These are phyloP conservation scores for Prosopis cineraria DNA, from an alignment of 306 rosid genomes.

Conservation along the genomic window DNA sequence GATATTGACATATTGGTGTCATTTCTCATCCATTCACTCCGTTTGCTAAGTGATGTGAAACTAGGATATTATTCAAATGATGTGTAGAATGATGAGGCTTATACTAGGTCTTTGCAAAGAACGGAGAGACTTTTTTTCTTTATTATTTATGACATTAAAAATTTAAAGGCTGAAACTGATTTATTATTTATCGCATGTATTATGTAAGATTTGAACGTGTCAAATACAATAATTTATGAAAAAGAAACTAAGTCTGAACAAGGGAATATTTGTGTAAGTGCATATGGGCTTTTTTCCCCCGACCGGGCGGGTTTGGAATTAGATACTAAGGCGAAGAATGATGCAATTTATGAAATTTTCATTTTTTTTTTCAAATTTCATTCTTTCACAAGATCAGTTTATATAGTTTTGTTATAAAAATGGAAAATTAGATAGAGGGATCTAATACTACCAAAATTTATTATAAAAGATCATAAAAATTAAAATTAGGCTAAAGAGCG, in stretches of 20 bases:
- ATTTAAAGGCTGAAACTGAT: not conserved
- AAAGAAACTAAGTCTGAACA: not conserved
- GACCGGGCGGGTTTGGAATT: too few relatives aligned
- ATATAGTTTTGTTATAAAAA: not conserved
- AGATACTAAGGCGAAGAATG: not conserved
- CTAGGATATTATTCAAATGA: not conserved
- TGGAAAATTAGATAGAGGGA: too few relatives aligned
- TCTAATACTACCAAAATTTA: too few relatives aligned
- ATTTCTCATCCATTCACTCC: not conserved
- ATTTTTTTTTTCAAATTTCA: too few relatives aligned
- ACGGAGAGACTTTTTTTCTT: not conserved
- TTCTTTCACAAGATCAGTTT: too few relatives aligned
- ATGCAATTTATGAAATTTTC: not conserved
- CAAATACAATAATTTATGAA: not conserved
- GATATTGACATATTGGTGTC: too few relatives aligned
- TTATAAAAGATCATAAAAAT: too few relatives aligned
- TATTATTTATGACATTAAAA: not conserved
- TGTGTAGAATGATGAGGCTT: not conserved
- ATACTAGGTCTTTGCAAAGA: not conserved
- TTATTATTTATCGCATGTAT: too few relatives aligned
- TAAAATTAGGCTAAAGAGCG: too few relatives aligned
- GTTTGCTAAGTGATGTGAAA: not conserved
- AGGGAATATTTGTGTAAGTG: not conserved
- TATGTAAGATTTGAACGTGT: not conserved
- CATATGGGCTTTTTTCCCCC: too few relatives aligned